Evolutionary conservation across 2,329 filamentous ascomycete genomes (phyloP).

Genomic region (Exophiala calicioides): DNA sequence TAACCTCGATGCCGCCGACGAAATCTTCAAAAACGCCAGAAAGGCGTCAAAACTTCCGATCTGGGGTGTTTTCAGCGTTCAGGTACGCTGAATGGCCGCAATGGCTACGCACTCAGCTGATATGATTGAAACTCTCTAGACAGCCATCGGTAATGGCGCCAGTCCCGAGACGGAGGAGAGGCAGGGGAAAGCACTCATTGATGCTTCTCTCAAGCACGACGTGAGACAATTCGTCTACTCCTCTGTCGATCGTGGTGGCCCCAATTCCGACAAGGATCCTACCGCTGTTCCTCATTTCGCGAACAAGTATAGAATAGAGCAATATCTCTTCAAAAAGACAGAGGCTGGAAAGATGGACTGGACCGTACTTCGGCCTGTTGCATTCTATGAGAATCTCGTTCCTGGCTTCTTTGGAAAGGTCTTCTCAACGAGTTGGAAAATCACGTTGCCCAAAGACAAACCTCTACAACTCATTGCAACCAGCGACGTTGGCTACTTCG

Average conservation of each 20-base stretch:
- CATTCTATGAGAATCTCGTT: conserved; percentile 32
- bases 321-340: conserved; percentile 30
- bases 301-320: conserved; percentile 33
- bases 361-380: conserved; percentile 32
- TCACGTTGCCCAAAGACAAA: background rate
- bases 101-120: background rate
- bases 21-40: conserved; percentile 19
- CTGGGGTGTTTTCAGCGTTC: conserved; percentile 30
- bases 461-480: conserved; percentile 44
- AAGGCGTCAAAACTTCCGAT: conserved; percentile 13
- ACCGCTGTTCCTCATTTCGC: conserved; percentile 34
- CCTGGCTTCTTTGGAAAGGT: conserved; percentile 28
- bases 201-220: conserved; percentile 35
- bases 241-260: conserved; percentile 40
- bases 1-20: conserved; percentile 20
- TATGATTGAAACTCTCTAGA: too few species aligned
- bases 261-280: conserved; percentile 23
- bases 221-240: conserved; percentile 43
- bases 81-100: conserved; percentile 10
- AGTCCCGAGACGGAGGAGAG: conserved; percentile 32
- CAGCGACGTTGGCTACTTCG: conserved; percentile 50
- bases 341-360: conserved; percentile 24
- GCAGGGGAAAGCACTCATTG: conserved; percentile 41
- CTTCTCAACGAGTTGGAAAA: conserved; percentile 24
- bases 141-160: conserved; percentile 4